phyloP scores from a whole-genome alignment of 768 basidiomycete species.

The Amanita thiersii region DNA sequence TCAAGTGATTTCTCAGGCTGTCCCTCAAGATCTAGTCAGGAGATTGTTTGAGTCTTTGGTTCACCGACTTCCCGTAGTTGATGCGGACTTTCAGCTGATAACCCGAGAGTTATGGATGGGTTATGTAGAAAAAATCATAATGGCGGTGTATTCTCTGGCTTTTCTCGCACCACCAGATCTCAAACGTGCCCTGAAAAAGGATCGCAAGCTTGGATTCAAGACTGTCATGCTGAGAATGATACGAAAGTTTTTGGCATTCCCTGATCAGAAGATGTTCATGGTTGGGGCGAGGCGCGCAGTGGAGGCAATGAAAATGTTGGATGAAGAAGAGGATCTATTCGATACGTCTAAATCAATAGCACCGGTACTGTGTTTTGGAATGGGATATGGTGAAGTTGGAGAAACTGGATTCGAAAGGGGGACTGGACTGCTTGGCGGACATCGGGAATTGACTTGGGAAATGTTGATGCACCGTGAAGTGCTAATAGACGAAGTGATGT shows the following conservation, averaged over 20 bases:
- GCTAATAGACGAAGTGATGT: constrained; percentile 54
- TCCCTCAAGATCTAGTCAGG: constrained; percentile 53
- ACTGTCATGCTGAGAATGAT: constrained; percentile 65
- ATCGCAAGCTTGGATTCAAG: constrained; percentile 60
- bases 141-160: constrained; percentile 80
- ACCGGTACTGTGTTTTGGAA: constrained; percentile 71
- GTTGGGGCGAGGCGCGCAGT: constrained; percentile 58
- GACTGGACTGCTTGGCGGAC: constrained; percentile 65
- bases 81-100: constrained; percentile 64
- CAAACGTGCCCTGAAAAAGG: constrained; percentile 61
- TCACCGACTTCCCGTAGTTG: constrained; percentile 75
- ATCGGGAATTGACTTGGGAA: constrained; percentile 65
- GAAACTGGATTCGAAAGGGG: constrained; percentile 63
- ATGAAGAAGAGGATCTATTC: constrained; percentile 68
- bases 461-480: constrained; percentile 65
- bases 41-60: constrained; percentile 62
- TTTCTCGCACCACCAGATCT: constrained; percentile 75
- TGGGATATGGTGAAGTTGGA: constrained; percentile 73
- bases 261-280: constrained; percentile 45
- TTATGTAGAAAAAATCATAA: constrained; percentile 69
- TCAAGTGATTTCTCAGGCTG: constrained; percentile 51
- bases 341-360: constrained; percentile 54
- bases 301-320: constrained; percentile 73
- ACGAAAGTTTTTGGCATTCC: constrained; percentile 49
- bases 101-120: constrained; percentile 63